phyloP scores from a whole-genome alignment of 768 basidiomycete genomes.

The Boletellus ananas region DNA sequence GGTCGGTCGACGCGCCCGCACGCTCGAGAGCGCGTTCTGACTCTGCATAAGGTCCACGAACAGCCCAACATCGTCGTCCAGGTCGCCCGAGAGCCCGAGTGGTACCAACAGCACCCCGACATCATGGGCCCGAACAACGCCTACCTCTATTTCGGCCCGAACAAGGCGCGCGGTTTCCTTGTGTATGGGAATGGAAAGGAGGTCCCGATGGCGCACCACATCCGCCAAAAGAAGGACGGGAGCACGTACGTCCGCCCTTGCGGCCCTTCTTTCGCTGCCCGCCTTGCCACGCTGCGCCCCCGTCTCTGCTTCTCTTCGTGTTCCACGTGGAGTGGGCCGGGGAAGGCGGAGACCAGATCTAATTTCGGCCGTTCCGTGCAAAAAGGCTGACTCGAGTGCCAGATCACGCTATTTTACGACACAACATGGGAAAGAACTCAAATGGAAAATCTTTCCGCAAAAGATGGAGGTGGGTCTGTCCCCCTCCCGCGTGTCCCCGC shows the following conservation, averaged over 20 bases:
- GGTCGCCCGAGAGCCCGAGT: conserved; percentile 58
- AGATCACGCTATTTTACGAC: conserved; percentile 76
- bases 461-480: conserved; percentile 58
- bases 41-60: conserved; percentile 42
- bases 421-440: conserved; percentile 65
- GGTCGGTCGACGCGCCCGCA: conserved; percentile 12
- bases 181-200: conserved; percentile 64
- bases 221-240: conserved; percentile 54
- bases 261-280: no score
- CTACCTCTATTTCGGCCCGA: conserved; percentile 73
- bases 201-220: conserved; percentile 53
- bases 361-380: neutral
- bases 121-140: conserved; percentile 82
- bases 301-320: neutral
- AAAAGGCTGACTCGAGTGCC: neutral
- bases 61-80: conserved; percentile 61
- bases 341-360: neutral
- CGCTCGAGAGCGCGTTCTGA: neutral
- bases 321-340: neutral
- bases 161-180: conserved; percentile 55
- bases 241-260: conserved; percentile 52
- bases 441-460: conserved; percentile 64
- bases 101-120: conserved; percentile 63
- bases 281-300: neutral
- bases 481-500: neutral